Evolutionary conservation across 768 basidiomycete genomes (phyloP).

Genomic region (Termitomyces sp.): DNA sequence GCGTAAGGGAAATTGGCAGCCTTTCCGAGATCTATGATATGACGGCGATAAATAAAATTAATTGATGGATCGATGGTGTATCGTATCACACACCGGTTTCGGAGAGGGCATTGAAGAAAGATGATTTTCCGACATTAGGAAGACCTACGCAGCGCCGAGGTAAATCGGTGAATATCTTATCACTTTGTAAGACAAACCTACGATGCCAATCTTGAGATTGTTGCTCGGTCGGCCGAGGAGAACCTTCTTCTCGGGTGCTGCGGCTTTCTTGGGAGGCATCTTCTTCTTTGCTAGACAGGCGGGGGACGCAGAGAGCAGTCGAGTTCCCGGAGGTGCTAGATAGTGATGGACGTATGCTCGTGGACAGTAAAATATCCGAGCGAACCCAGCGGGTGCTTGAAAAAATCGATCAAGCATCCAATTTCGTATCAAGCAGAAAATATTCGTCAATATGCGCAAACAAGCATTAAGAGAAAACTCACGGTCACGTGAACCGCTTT

Average conservation of each 20-base stretch:
- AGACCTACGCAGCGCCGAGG: conserved; percentile 45
- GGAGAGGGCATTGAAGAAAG: conserved; percentile 97
- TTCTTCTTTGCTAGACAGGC: conserved; percentile 44
- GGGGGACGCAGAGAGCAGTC: conserved; percentile 32
- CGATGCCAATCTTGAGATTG: conserved; percentile 98
- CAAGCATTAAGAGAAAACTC: background rate
- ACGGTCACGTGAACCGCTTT: background rate
- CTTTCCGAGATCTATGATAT: conserved; percentile 70
- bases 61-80: conserved; percentile 6
- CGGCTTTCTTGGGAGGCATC: conserved; percentile 92
- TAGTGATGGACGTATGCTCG: conserved; percentile 6
- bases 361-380: conserved; percentile 10
- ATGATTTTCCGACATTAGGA: conserved; percentile 97
- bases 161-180: conserved; percentile 15
- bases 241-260: conserved; percentile 71
- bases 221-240: conserved; percentile 90
- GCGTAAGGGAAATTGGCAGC: conserved; percentile 98
- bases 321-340: background rate
- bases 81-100: conserved; percentile 60
- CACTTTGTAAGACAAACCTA: conserved; percentile 57
- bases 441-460: conserved; percentile 6
- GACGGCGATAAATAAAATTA: background rate
- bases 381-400: conserved; percentile 9
- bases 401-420: conserved; percentile 22
- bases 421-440: conserved; percentile 12